A percentile compares a stretch with the other conserved stretches of the same genome.
phyloP scores from a whole-genome alignment of 371 early-diverging fungal genomes.

The Basidiobolus meristosporus region DNA sequence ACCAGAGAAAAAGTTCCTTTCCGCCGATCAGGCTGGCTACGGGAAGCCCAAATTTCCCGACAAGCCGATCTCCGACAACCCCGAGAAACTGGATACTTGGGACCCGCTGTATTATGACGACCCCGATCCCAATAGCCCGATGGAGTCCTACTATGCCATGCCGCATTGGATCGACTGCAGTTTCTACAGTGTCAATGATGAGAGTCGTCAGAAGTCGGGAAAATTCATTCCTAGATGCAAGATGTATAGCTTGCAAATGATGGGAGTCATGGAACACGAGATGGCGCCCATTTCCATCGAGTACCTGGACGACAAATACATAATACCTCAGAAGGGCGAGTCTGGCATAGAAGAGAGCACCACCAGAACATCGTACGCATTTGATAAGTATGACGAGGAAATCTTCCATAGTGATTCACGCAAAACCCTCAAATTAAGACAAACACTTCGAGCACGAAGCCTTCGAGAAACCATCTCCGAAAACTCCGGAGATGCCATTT shows the following conservation, averaged over 20 bases:
- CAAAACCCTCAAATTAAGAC: too few relatives aligned
- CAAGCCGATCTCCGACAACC: slow-evolving; percentile 7
- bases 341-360: too few relatives aligned
- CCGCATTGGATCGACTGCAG: slow-evolving; percentile 90
- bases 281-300: slow-evolving; percentile 34
- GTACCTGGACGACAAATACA: slow-evolving; percentile 20
- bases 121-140: slow-evolving; percentile 8
- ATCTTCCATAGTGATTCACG: too few relatives aligned
- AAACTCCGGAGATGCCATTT: too few relatives aligned
- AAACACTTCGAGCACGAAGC: too few relatives aligned
- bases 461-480: too few relatives aligned
- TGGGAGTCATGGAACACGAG: slow-evolving; percentile 54
- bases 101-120: slow-evolving; percentile 35
- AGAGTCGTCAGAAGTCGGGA: slow-evolving; percentile 20
- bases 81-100: too few relatives aligned
- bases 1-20: too few relatives aligned
- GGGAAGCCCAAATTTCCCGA: slow-evolving; percentile 7
- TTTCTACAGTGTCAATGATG: slow-evolving; percentile 50
- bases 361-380: too few relatives aligned
- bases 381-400: too few relatives aligned
- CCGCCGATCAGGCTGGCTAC: slow-evolving; percentile 7
- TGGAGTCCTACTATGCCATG: slow-evolving; percentile 40
- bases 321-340: too few relatives aligned
- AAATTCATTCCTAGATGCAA: slow-evolving; percentile 49
- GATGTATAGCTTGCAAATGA: slow-evolving; percentile 70